These are phyloP conservation scores for Xanthoconium purpureum DNA, from an alignment of 768 basidiomycete species.

Conservation along the genomic window DNA sequence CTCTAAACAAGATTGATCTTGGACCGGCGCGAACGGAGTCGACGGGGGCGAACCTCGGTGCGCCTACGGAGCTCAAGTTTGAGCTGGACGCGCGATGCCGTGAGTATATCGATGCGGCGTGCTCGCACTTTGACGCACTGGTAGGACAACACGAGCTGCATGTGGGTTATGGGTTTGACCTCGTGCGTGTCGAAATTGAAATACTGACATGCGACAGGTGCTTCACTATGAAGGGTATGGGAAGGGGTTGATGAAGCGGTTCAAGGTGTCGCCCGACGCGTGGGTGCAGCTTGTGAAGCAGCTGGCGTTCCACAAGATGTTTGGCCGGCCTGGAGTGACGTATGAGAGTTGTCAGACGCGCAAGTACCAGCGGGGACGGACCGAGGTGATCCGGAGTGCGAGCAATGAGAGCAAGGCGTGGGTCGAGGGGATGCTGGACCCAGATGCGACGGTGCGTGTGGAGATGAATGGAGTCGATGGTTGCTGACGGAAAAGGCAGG, in stretches of 20 bases:
- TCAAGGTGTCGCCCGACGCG: slow-evolving; percentile 86
- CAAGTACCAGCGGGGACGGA: slow-evolving; percentile 85
- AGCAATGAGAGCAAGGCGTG: slow-evolving; percentile 81
- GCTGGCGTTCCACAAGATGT: slow-evolving; percentile 90
- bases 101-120: slow-evolving; percentile 54
- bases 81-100: slow-evolving; percentile 54
- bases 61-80: slow-evolving; percentile 70
- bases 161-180: slow-evolving; percentile 36
- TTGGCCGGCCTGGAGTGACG: slow-evolving; percentile 67
- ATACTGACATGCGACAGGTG: slow-evolving; percentile 42
- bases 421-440: slow-evolving; percentile 84
- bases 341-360: slow-evolving; percentile 96
- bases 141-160: slow-evolving; percentile 78
- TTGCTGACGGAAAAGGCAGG: slow-evolving; percentile 33
- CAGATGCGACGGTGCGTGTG: slow-evolving; percentile 43
- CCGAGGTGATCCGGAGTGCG: slow-evolving; percentile 90
- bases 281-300: slow-evolving; percentile 96
- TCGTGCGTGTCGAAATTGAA: not conserved
- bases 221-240: slow-evolving; percentile 88
- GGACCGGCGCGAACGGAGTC: slow-evolving; percentile 46
- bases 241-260: slow-evolving; percentile 78
- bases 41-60: slow-evolving; percentile 42
- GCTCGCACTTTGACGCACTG: slow-evolving; percentile 68
- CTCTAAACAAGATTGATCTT: slow-evolving; percentile 70
- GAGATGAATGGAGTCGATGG: not conserved